Conservation (phyloP, 2,329 filamentous ascomycete genomes). For the Botrytis deweyae region DNA sequence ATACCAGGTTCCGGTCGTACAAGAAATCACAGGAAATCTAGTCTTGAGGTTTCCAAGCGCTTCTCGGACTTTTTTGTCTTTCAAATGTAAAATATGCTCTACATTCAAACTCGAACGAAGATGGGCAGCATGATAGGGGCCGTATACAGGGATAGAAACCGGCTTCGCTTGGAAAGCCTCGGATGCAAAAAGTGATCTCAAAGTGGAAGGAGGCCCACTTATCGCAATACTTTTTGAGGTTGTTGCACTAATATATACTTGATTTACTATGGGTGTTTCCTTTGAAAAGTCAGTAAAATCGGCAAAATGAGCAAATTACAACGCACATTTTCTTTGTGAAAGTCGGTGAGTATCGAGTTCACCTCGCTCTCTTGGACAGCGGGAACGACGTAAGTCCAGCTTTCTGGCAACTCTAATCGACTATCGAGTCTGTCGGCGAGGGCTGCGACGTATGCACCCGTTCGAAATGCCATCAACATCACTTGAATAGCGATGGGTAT, state of each 20-base stretch:
- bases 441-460: constrained; percentile 21
- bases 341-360: constrained; percentile 52
- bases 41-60: constrained; percentile 47
- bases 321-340: constrained; percentile 55
- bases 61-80: constrained; percentile 43
- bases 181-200: constrained; percentile 17
- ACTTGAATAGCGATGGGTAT: constrained; percentile 22
- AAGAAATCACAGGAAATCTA: constrained; percentile 52
- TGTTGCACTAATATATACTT: constrained; percentile 18
- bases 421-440: constrained; percentile 30
- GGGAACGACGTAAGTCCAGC: constrained; percentile 68
- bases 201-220: constrained; percentile 20
- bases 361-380: constrained; percentile 53
- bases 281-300: constrained; percentile 3
- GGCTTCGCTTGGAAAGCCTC: constrained; percentile 18
- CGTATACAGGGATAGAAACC: constrained; percentile 30
- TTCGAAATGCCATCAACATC: constrained; percentile 18
- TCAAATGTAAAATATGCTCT: constrained; percentile 26
- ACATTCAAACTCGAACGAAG: constrained; percentile 34
- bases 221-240: constrained; percentile 21
- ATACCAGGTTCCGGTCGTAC: constrained; percentile 38
- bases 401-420: constrained; percentile 48
- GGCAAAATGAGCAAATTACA: not conserved
- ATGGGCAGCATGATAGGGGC: constrained; percentile 39
- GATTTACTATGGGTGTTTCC: constrained; percentile 48